Conservation (phyloP, 169 alveolate genomes). For the Eimeria tenella region DNA sequence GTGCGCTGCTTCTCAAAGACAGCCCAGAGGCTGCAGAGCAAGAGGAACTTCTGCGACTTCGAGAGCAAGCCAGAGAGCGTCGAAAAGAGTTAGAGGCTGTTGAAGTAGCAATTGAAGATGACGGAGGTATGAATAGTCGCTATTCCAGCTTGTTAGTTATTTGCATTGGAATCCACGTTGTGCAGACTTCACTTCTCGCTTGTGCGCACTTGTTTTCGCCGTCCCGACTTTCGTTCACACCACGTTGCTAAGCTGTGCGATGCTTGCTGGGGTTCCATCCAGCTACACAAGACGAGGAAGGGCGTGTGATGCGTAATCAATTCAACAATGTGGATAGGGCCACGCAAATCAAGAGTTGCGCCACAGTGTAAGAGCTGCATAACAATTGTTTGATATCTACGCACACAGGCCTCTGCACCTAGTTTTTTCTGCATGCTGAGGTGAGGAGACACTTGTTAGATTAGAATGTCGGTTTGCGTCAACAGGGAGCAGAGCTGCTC, state of each 20-base stretch:
- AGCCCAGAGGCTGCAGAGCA: slow-evolving; percentile 89
- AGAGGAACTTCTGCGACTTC: slow-evolving; percentile 86
- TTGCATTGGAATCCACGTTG: too few species aligned
- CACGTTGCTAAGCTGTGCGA: too few species aligned
- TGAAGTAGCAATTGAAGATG: slow-evolving; percentile 87
- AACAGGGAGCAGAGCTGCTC: slow-evolving; percentile 60
- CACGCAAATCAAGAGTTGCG: slow-evolving; percentile 56
- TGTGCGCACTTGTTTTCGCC: too few species aligned
- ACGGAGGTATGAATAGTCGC: slow-evolving; percentile 31
- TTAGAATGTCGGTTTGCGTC: neutral
- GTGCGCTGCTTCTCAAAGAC: slow-evolving; percentile 81
- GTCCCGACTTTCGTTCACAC: too few species aligned
- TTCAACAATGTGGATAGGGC: slow-evolving; percentile 94
- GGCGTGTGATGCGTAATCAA: slow-evolving; percentile 89
- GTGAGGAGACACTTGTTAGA: neutral
- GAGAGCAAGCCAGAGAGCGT: slow-evolving; percentile 82
- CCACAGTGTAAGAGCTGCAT: slow-evolving; percentile 10
- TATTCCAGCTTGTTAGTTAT: too few species aligned
- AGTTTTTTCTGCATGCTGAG: neutral
- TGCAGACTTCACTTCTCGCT: too few species aligned
- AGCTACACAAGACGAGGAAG: slow-evolving; percentile 76
- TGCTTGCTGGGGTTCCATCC: neutral
- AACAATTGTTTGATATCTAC: too few species aligned
- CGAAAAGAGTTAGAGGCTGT: slow-evolving; percentile 80
- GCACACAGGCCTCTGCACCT: too few species aligned